Evolutionary conservation across 176 grass and related monocot species (phyloP), one percentile per base, ranked within the genome.

Genomic region (Pontederia paniculata): DNA sequence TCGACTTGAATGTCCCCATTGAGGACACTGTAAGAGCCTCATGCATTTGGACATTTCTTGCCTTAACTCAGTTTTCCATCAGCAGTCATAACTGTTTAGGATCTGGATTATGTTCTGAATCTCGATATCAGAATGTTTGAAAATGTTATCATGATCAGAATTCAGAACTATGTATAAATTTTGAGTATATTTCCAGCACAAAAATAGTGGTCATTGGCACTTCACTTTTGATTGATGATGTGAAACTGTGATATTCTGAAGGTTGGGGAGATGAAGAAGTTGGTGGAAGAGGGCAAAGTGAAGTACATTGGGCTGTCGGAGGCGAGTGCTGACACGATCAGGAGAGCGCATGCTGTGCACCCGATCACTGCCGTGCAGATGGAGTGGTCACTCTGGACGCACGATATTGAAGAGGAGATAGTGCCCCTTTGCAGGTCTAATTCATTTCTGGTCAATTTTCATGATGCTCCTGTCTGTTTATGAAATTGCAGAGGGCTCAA

Each of bases 231-330:
- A 6, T 6, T 37, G 28, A 37, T 37, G 28, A 37, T 37, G 28
- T 37, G 3, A 37, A 37, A 37, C 7, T 50, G 48, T 17, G n/a
- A 5, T 2, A 50, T 50, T 13, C 48, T 50, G 7, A 42, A 65
- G 62, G 16, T 65, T 11, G 62, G 62, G 46, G 62, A 65, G 62
- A 8, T 65, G 21, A 65, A 65, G 62, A 65, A 65, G 46, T 48
- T 65, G 47, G 62, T 65, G 45, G 21, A 51, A 41, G 62, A 65
- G 23, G 62, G 62, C 2, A 65, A 65, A 28, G 62, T 65, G 47
- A 65, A 17, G 21, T 65, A 65, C 10, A 28, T 65, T 50, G 62
- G 62, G 45, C 13, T 65, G 14, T 65, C 62, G 9, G 62, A 65
- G 23, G 46, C 62, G 9, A 65, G 62, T 22, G 21, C 47, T 8